Conservation (phyloP, 2,329 filamentous ascomycete species). For the Colletotrichum limetticola region DNA sequence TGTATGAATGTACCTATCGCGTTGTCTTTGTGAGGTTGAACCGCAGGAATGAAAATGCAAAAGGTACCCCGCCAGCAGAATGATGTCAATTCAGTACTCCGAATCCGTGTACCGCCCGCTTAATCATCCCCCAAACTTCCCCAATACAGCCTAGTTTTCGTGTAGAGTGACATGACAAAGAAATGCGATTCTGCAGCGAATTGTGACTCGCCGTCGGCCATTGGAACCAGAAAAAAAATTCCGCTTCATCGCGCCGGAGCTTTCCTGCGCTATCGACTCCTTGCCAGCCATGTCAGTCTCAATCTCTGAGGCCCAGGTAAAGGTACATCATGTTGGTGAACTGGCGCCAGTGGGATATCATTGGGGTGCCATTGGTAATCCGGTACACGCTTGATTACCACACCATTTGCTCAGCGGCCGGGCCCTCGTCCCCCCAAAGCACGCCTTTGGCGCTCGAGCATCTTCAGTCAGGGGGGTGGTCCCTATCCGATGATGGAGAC, state of each 20-base stretch:
- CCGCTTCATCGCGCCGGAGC: background rate
- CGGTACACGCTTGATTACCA: slow-evolving; percentile 21
- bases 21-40: background rate
- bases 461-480: slow-evolving; percentile 45
- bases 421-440: background rate
- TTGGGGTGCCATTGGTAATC: slow-evolving; percentile 20
- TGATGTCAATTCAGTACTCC: slow-evolving; percentile 2
- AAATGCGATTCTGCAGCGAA: slow-evolving; percentile 15
- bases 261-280: background rate
- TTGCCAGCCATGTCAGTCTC: background rate
- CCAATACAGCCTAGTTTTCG: background rate
- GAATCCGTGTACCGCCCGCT: background rate
- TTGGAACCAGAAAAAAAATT: background rate
- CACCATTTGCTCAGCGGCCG: slow-evolving; percentile 30
- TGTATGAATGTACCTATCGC: too few species aligned
- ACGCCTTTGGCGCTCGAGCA: background rate
- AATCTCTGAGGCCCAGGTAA: too few species aligned
- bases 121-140: background rate
- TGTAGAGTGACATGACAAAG: background rate
- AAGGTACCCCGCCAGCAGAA: slow-evolving; percentile 14
- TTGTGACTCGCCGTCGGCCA: background rate
- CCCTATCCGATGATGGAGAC: slow-evolving; percentile 32
- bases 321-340: background rate
- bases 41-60: background rate
- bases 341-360: background rate